Conservation (phyloP, 2,329 filamentous ascomycete species). For the Aspergillus aculeatinus region DNA sequence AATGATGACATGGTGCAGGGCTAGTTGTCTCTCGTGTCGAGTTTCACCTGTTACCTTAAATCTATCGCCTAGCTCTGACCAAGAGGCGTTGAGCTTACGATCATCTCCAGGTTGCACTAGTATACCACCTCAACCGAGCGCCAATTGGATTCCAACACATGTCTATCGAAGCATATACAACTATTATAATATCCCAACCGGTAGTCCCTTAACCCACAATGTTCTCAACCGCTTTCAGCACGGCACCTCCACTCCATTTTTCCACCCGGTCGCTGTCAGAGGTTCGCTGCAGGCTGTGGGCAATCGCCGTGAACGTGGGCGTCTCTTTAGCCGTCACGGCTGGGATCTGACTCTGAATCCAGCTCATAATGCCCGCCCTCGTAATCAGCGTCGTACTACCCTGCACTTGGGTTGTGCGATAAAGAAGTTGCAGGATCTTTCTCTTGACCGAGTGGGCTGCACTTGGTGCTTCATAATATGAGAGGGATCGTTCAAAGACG, state of each 20-base stretch:
- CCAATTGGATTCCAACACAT: conserved; percentile 1
- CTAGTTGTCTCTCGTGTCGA: background rate
- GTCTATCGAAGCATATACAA: background rate
- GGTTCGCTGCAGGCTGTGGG: conserved; percentile 60
- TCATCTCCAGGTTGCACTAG: background rate
- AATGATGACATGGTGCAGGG: background rate
- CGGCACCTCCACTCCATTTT: conserved; percentile 62
- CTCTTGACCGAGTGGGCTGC: conserved; percentile 60
- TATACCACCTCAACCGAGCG: background rate
- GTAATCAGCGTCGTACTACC: conserved; percentile 81
- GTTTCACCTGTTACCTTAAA: background rate
- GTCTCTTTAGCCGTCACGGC: conserved; percentile 46
- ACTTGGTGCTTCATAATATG: conserved; percentile 66
- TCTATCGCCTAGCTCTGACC: background rate
- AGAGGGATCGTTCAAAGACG: conserved; percentile 73
- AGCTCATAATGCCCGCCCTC: conserved; percentile 69
- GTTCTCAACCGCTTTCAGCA: conserved; percentile 30
- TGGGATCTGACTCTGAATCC: conserved; percentile 65
- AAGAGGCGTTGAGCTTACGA: background rate
- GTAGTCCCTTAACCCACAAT: conserved; percentile 17
- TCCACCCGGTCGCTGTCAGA: conserved; percentile 66
- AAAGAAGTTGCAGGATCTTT: conserved; percentile 62
- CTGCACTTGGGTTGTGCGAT: conserved; percentile 65
- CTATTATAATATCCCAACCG: conserved; percentile 1
- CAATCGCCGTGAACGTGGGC: conserved; percentile 55